These are phyloP conservation scores for Moniliophthora roreri DNA, from an alignment of 1,284 basidiomycete genomes.

Conservation along the genomic window DNA sequence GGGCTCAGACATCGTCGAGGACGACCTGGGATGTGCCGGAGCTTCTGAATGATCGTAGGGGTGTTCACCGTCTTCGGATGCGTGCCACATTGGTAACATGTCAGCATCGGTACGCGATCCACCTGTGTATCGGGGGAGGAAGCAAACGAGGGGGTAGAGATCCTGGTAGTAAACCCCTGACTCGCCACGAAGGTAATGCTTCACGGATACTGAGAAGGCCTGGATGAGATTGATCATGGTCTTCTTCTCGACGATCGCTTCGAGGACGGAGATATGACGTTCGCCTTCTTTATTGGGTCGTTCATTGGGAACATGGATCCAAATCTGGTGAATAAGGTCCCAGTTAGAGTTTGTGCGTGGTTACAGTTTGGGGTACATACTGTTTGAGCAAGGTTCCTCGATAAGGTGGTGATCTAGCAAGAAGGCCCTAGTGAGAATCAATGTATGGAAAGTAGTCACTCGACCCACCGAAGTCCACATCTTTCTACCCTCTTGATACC, in stretches of 20 bases:
- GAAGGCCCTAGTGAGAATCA: not conserved
- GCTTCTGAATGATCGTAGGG: conserved; percentile 19
- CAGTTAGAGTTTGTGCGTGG: not conserved
- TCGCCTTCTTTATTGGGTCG: conserved; percentile 36
- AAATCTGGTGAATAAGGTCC: conserved; percentile 40
- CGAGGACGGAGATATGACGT: conserved; percentile 37
- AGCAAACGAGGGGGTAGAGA: conserved; percentile 59
- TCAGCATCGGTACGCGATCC: conserved; percentile 35
- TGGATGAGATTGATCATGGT: conserved; percentile 71
- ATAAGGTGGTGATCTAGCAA: conserved; percentile 24
- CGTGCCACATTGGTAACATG: conserved; percentile 59
- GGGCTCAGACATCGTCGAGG: not conserved
- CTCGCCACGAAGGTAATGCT: conserved; percentile 67
- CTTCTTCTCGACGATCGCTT: conserved; percentile 68
- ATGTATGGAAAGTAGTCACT: not conserved
- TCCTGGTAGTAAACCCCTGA: conserved; percentile 64
- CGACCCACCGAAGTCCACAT: conserved; percentile 62
- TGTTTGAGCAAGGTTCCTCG: conserved; percentile 54
- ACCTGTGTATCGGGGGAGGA: conserved; percentile 56
- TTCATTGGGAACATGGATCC: conserved; percentile 58
- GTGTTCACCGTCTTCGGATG: conserved; percentile 38
- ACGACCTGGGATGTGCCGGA: conserved; percentile 5
- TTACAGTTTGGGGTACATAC: conserved; percentile 24
- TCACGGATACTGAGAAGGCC: conserved; percentile 62
- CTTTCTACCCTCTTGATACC: conserved; percentile 64